phyloP scores from a whole-genome alignment of 257 asterid species.

The Solanum ossicruentum region DNA sequence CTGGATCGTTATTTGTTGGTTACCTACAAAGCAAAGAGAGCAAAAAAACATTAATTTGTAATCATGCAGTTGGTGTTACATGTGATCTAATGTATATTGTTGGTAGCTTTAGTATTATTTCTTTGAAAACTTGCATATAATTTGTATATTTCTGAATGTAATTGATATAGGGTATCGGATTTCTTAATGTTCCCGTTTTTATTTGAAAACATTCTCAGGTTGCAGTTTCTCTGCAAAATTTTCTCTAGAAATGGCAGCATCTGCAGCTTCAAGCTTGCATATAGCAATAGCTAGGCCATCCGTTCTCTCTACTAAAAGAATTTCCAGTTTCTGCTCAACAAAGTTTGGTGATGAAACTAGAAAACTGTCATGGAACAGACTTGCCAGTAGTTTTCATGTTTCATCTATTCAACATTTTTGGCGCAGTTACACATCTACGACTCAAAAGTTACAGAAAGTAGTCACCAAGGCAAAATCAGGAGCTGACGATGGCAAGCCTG shows the following conservation, averaged over 20 bases:
- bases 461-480: constrained; percentile 52
- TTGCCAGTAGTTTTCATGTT: constrained; percentile 38
- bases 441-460: constrained; percentile 21
- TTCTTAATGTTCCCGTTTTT: background rate
- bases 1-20: background rate
- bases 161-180: background rate
- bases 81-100: background rate
- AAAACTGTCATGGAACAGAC: constrained; percentile 29
- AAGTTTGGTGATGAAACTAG: constrained; percentile 13
- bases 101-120: background rate
- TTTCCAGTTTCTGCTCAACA: constrained; percentile 15
- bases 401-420: constrained; percentile 33
- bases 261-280: constrained; percentile 58
- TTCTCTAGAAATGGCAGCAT: constrained; percentile 41
- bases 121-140: background rate
- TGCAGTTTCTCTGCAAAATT: background rate
- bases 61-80: background rate
- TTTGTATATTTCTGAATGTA: background rate
- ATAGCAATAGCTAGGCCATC: constrained; percentile 38
- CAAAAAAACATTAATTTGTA: background rate
- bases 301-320: constrained; percentile 25
- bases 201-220: background rate
- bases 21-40: background rate
- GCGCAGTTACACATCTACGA: constrained; percentile 35
- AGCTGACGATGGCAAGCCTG: constrained; percentile 34